phyloP scores from a whole-genome alignment of 2,329 filamentous ascomycete species.

The Microthyrium microscopicum region DNA sequence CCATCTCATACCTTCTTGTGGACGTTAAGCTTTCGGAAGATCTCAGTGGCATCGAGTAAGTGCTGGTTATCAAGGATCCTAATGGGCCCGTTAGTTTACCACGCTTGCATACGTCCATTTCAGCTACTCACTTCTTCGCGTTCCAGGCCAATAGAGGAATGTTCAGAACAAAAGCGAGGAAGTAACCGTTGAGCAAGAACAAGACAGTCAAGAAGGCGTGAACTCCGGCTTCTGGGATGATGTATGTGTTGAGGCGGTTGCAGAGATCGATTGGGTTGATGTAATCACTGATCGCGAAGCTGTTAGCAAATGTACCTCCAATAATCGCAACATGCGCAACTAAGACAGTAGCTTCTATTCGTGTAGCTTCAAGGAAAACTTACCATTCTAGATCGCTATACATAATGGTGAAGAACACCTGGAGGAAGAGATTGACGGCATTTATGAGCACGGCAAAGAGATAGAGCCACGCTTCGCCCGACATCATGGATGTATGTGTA shows the following conservation, averaged over 20 bases:
- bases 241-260: conserved; percentile 99
- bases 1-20: conserved; percentile 92
- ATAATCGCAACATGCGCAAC: neutral
- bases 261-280: conserved; percentile 99
- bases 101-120: neutral
- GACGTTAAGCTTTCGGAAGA: conserved; percentile 96
- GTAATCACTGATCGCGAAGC: conserved; percentile 65
- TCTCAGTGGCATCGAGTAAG: conserved; percentile 92
- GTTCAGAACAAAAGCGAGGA: conserved; percentile 84
- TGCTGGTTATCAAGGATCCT: conserved; percentile 97
- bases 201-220: conserved; percentile 91
- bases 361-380: conserved; percentile 21
- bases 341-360: neutral
- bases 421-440: conserved; percentile 97
- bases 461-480: conserved; percentile 96
- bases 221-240: conserved; percentile 93
- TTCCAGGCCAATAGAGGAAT: conserved; percentile 86
- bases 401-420: conserved; percentile 99
- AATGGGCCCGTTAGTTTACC: conserved; percentile 18
- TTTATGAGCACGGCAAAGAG: conserved; percentile 97
- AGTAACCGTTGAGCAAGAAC: conserved; percentile 98
- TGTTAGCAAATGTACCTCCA: neutral
- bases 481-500: conserved; percentile 46
- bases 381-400: conserved; percentile 99
- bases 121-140: conserved; percentile 71